phyloP scores from a whole-genome alignment of 106 monocot species.

The Allium sativum region DNA sequence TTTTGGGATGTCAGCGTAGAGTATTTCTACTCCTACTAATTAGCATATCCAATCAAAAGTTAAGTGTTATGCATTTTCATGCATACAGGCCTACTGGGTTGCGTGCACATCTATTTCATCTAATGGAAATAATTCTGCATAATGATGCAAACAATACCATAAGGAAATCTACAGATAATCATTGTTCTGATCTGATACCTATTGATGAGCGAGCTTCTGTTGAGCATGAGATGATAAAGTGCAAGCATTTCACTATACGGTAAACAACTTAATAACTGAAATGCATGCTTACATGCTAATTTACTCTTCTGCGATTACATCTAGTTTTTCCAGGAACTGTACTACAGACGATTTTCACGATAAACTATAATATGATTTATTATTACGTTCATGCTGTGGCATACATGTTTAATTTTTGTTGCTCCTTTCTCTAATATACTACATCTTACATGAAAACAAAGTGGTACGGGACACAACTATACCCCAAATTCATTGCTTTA shows the following conservation, averaged over 20 bases:
- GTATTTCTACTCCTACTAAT: too few species aligned
- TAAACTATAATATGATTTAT: too few species aligned
- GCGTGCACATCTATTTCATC: too few species aligned
- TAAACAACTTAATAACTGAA: slow-evolving; percentile 2
- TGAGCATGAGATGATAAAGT: slow-evolving; percentile 9
- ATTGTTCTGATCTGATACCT: slow-evolving; percentile 2
- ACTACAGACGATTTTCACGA: too few species aligned
- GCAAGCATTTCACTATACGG: slow-evolving; percentile 54
- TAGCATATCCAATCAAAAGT: too few species aligned
- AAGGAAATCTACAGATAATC: slow-evolving; percentile 5
- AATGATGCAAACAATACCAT: background rate
- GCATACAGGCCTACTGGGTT: too few species aligned
- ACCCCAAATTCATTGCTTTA: background rate
- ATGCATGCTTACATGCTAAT: background rate
- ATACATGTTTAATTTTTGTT: background rate
- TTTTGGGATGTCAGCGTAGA: too few species aligned
- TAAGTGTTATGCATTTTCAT: too few species aligned
- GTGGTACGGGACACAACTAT: too few species aligned
- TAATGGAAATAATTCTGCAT: background rate
- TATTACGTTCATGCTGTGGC: background rate
- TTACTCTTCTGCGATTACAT: background rate
- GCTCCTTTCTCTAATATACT: background rate
- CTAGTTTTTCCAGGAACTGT: background rate
- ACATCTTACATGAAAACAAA: too few species aligned
- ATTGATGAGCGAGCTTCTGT: slow-evolving; percentile 2